These are phyloP conservation scores for Prunus mume DNA, from an alignment of 306 rosid species.

Conservation along the genomic window DNA sequence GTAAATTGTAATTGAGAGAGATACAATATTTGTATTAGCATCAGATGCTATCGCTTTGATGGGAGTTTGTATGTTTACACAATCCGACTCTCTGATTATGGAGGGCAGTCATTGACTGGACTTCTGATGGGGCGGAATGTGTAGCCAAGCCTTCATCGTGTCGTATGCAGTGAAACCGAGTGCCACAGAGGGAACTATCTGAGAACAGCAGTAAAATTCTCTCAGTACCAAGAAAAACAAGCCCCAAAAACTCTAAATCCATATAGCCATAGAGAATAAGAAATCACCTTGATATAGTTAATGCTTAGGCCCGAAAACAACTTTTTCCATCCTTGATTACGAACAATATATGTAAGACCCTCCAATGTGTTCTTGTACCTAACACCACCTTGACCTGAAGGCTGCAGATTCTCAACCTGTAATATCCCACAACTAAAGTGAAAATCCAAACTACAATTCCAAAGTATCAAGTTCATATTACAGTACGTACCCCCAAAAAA, in stretches of 20 bases:
- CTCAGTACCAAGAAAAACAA: background rate
- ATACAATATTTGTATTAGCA: background rate
- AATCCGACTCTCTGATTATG: slow-evolving; percentile 20
- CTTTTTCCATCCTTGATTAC: slow-evolving; percentile 83
- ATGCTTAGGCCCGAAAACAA: slow-evolving; percentile 94
- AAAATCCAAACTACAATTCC: slow-evolving; percentile 17
- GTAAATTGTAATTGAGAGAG: background rate
- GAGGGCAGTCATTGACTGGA: slow-evolving; percentile 44
- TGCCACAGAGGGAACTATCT: slow-evolving; percentile 98
- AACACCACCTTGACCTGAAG: slow-evolving; percentile 44
- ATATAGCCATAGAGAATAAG: slow-evolving; percentile 1
- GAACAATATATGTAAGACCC: slow-evolving; percentile 59
- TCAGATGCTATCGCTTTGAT: background rate
- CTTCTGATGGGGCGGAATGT: slow-evolving; percentile 62
- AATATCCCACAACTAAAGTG: slow-evolving; percentile 21
- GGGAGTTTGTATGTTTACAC: background rate
- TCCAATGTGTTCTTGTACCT: slow-evolving; percentile 61
- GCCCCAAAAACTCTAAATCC: background rate
- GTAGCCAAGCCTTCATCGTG: slow-evolving; percentile 78
- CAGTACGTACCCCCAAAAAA: background rate
- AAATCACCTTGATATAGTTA: slow-evolving; percentile 84
- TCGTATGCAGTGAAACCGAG: slow-evolving; percentile 85
- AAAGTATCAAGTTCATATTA: no score
- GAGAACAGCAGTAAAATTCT: slow-evolving; percentile 1
- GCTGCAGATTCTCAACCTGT: slow-evolving; percentile 69